Base-by-base conservation (phyloP, 352 stramenopile genomes). In the Phytophthora pistaciae region DNA sequence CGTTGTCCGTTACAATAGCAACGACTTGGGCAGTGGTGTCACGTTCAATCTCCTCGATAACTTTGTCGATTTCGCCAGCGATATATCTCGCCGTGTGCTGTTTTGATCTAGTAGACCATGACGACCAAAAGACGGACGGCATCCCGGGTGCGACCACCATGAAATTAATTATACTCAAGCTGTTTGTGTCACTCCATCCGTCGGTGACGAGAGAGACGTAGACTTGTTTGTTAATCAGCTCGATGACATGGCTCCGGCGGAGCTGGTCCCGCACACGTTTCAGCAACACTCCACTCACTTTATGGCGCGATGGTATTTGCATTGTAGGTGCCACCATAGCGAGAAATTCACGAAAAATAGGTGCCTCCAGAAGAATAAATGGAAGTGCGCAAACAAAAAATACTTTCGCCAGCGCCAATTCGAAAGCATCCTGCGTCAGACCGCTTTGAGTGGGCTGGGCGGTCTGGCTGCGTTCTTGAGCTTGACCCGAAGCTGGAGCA, bases 271-370 rank as follows among this genome's bases (percentile, higher is more conserved):
- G 18, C 29, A 48, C 31, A 18, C 27, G 53, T n/a, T 48, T 48
- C 20, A 59, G 44, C 11, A 59, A n/a, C 53, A 59, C 53, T 33
- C 29, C 29, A 9, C 27, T 5, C 18, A 59, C 53, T 42, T 7
- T 59, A 16, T 59, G 53, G 1, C 53, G 9, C 8, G 53, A 59
- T n/a, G 53, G 53, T n/a, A 59, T 27, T n/a, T 59, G 42, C 29
- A 59, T 25, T n/a, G 53, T 13, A 7, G 53, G 53, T 8, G 52
- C 27, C 13, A 57, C 5, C 52, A 57, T 23, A 13, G 16, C 29
- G 7, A 59, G 25, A 21, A 59, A 44, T 16, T 59, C 53, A 5
- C 29, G 31, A 29, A 59, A 59, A 3, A 59, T 31, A 27, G 42
- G 27, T 18, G 53, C 53, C 13, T 59, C 53, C 13, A 59, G 11